Evolutionary conservation across 371 early-diverging fungal species (phyloP), one percentile per base, ranked within the genome.

Genomic region (Actinomucor elegans): DNA sequence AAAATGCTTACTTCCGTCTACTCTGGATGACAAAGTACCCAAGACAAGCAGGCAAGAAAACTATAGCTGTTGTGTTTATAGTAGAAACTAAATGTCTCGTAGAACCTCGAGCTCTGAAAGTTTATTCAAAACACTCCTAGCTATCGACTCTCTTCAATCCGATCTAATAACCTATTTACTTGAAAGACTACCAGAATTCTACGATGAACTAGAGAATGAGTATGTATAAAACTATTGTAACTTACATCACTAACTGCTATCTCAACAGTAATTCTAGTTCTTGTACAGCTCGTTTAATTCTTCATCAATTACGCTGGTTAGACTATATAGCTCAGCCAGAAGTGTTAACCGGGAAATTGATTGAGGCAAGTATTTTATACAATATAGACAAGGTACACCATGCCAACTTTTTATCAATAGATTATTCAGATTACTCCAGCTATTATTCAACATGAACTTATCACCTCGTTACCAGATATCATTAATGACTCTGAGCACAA

Each of bases 231-330:
- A 23, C 36, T 21, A 6, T n/a, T 4, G 29, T 12, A 37, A 6
- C 11, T 29, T 9, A 38, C 31, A 18, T n/a, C 23, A 3, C 9
- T 23, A 21, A 6, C 28, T 26, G 43, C 27, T 26, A 26, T 9
- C 17, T 10, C 1, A 41, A 18, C 48, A 73, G 69, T 49, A 48
- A 48, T 20, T 67, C 73, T 14, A 79, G 79, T 33, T 79, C 85
- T 11, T 76, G 76, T 5, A 78, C 80, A 3, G 83, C 87, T 26
- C 75, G 84, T 12, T 62, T 87, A 21, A 84, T 92, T 23, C 59
- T 93, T 33, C 85, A 89, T 35, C 92, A 93, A 55, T 50, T 93
- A 36, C 73, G 89, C 28, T 92, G 90, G 89, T 65, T 91, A 26
- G 91, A 91, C 55, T 81, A 91, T 48, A 77, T 92, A 24, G 77